Conservation (phyloP, 2,329 filamentous ascomycete genomes). For the Alternaria rosae region DNA sequence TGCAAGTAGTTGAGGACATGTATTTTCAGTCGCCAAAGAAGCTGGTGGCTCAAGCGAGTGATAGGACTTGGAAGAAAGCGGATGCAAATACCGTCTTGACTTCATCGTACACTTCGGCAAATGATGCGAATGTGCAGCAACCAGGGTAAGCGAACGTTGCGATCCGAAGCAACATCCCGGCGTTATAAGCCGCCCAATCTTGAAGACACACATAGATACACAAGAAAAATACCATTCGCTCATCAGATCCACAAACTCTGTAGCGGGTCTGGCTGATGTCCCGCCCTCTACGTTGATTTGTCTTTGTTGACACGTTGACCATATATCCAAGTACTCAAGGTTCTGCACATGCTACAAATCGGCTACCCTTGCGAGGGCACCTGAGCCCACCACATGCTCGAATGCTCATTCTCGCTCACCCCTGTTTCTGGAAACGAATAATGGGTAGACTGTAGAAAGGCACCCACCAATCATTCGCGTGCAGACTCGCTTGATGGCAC, state of each 20-base stretch:
- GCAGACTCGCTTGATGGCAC: background rate
- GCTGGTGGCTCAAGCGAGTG: background rate
- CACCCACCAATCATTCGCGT: background rate
- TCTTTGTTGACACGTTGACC: background rate
- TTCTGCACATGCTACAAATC: background rate
- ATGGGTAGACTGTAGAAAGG: background rate
- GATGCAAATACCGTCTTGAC: background rate
- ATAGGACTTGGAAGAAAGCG: background rate
- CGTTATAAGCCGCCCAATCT: background rate
- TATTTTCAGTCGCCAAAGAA: background rate
- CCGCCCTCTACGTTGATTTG: background rate
- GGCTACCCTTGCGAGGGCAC: constrained; percentile 15
- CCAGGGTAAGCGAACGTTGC: constrained; percentile 12
- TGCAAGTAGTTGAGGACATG: background rate
- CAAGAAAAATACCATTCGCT: background rate
- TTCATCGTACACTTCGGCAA: background rate
- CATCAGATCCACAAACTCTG: background rate
- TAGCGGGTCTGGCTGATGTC: background rate
- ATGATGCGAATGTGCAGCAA: background rate
- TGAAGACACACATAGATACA: background rate
- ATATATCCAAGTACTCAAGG: background rate
- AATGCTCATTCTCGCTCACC: constrained; percentile 20
- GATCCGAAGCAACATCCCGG: background rate
- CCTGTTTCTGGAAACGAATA: constrained; percentile 17
- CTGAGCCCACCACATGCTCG: constrained; percentile 1